Percentiles rank a stretch among this genome's conserved stretches.
Conservation (phyloP, 768 basidiomycete species). For the Favolaschia claudopus region DNA sequence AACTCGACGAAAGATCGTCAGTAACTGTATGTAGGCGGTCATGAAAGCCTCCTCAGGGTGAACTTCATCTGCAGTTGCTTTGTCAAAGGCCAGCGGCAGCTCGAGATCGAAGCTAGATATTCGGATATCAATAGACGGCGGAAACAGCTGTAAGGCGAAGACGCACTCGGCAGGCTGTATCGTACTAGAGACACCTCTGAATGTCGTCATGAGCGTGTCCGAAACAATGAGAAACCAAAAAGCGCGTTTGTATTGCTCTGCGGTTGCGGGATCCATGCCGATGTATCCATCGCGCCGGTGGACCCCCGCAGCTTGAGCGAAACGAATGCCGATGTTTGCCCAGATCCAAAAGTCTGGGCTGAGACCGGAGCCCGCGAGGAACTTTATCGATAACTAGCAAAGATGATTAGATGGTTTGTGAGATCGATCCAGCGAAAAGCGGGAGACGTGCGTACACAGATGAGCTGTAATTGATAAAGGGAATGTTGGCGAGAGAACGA, state of each 20-base stretch:
- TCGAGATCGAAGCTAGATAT: conserved; percentile 9
- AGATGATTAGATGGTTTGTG: not conserved
- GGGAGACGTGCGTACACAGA: not conserved
- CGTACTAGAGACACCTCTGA: not conserved
- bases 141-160: no score
- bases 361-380: not conserved
- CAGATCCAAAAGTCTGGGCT: not conserved
- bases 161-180: not conserved
- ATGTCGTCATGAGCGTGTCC: conserved; percentile 1
- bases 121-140: not conserved
- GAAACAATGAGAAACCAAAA: not conserved
- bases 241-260: conserved; percentile 5
- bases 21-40: not conserved
- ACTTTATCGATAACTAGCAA: not conserved
- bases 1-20: not conserved
- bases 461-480: not conserved
- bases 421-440: not conserved
- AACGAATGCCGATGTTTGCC: not conserved
- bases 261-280: not conserved
- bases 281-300: not conserved
- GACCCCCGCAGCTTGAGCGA: conserved; percentile 3
- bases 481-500: not conserved
- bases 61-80: not conserved
- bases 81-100: not conserved
- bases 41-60: not conserved